A percentile compares a stretch with the other conserved stretches of the same genome.
These are phyloP conservation scores for Stemphylium beticola DNA, from an alignment of 2,329 filamentous ascomycete genomes.

Conservation along the genomic window DNA sequence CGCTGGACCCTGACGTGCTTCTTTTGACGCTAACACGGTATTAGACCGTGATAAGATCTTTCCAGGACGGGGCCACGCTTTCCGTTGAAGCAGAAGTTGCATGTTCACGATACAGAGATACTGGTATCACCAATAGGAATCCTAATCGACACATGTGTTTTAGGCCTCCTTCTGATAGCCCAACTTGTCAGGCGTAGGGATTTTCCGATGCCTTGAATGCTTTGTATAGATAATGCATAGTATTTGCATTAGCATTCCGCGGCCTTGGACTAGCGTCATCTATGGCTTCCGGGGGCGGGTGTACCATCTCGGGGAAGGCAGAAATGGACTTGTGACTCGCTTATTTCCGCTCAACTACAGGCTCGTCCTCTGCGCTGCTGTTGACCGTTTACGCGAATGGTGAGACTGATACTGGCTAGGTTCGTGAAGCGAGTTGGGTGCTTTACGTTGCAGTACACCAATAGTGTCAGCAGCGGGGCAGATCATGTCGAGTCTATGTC, in stretches of 20 bases:
- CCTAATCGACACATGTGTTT: background rate
- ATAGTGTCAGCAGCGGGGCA: slow-evolving; percentile 30
- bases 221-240: slow-evolving; percentile 4
- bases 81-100: no score
- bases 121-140: background rate
- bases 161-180: background rate
- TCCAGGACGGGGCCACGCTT: background rate
- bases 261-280: slow-evolving; percentile 12
- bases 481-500: slow-evolving; percentile 10
- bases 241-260: slow-evolving; percentile 20
- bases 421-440: background rate
- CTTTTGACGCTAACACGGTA: slow-evolving; percentile 3
- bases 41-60: slow-evolving; percentile 1
- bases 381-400: slow-evolving; percentile 16
- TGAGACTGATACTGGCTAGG: slow-evolving; percentile 1
- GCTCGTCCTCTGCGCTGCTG: background rate
- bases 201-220: background rate
- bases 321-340: slow-evolving; percentile 8
- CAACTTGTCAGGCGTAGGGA: background rate
- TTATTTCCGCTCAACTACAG: slow-evolving; percentile 9
- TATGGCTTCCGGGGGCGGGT: slow-evolving; percentile 3
- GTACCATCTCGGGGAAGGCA: background rate
- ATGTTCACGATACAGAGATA: background rate
- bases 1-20: slow-evolving; percentile 11
- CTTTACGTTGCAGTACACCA: slow-evolving; percentile 19